Percentiles rank a stretch among this genome's conserved stretches.
phyloP scores from a whole-genome alignment of 805 yeast species.

The Vanderwaltozyma yarrowii region DNA sequence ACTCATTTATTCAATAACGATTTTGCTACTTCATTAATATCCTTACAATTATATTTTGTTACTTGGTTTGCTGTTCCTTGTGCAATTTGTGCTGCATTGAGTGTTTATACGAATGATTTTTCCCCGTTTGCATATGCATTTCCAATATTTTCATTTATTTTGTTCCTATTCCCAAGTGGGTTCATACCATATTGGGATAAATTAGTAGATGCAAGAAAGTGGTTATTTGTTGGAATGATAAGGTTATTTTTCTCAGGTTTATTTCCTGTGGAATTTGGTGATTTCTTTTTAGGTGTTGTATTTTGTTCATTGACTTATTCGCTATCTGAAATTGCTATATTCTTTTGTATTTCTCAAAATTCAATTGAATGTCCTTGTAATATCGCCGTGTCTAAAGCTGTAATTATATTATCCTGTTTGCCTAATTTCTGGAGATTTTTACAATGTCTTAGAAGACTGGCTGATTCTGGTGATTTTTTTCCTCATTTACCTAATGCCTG shows the following conservation, averaged over 20 bases:
- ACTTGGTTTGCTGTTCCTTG: constrained; percentile 47
- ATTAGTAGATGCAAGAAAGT: constrained; percentile 49
- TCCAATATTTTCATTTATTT: constrained; percentile 12
- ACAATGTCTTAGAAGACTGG: constrained; percentile 85
- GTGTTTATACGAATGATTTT: constrained; percentile 58
- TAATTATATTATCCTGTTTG: constrained; percentile 76
- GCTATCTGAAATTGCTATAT: constrained; percentile 72
- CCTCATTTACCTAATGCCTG: constrained; percentile 88
- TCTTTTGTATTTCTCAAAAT: constrained; percentile 65
- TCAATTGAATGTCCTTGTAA: constrained; percentile 42
- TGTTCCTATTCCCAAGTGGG: constrained; percentile 13
- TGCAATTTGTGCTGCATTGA: constrained; percentile 60
- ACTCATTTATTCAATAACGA: constrained; percentile 28
- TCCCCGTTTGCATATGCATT: constrained; percentile 60
- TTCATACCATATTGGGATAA: constrained; percentile 27
- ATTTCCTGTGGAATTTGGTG: constrained; percentile 91
- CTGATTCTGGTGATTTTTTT: constrained; percentile 90
- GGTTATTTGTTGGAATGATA: constrained; percentile 65
- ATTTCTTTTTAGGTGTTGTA: constrained; percentile 87
- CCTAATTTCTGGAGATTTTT: constrained; percentile 87
- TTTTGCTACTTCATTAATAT: constrained; percentile 28
- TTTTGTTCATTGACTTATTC: constrained; percentile 83
- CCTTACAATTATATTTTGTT: constrained; percentile 49
- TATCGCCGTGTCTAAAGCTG: constrained; percentile 55
- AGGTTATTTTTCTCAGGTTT: constrained; percentile 73